These are phyloP conservation scores for Venustampulla echinocandica DNA, from an alignment of 495 filamentous ascomycete genomes.

Conservation along the genomic window DNA sequence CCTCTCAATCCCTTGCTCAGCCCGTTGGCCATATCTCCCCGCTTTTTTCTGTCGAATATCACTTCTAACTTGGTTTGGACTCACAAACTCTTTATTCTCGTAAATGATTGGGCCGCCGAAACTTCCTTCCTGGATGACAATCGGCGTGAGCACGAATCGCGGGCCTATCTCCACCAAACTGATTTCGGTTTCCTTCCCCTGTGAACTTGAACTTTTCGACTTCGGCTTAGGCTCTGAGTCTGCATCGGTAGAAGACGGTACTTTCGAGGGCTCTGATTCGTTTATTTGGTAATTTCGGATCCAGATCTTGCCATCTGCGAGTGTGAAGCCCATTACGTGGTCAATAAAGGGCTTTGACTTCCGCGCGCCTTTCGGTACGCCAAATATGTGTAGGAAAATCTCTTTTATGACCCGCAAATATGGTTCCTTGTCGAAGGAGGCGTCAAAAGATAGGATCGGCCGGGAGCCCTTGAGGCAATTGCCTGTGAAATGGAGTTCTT, in stretches of 20 bases:
- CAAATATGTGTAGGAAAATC: conserved; percentile 84
- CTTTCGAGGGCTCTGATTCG: conserved; percentile 60
- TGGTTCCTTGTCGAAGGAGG: conserved; percentile 66
- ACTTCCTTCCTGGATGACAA: conserved; percentile 87
- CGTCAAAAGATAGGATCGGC: conserved; percentile 92
- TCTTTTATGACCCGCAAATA: conserved; percentile 71
- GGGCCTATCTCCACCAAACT: conserved; percentile 90
- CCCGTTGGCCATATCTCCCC: conserved; percentile 59
- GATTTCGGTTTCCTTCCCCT: conserved; percentile 58
- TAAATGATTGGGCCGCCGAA: conserved; percentile 97
- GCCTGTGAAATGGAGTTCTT: conserved; percentile 90
- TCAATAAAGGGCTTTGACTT: conserved; percentile 95
- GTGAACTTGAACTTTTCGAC: conserved; percentile 25
- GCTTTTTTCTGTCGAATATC: conserved; percentile 71
- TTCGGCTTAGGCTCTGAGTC: conserved; percentile 21
- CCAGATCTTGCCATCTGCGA: conserved; percentile 95
- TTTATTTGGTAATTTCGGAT: conserved; percentile 88
- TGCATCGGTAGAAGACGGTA: conserved; percentile 22
- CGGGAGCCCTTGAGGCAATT: conserved; percentile 93
- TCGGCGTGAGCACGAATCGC: conserved; percentile 89
- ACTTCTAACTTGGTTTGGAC: conserved; percentile 84
- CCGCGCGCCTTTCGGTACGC: conserved; percentile 77
- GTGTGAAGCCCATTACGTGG: conserved; percentile 85
- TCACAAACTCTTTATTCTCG: conserved; percentile 97
- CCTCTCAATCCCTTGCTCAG: conserved; percentile 63